These are phyloP conservation scores for Achaetomiella virescens DNA, from an alignment of 495 filamentous ascomycete species.

Conservation along the genomic window DNA sequence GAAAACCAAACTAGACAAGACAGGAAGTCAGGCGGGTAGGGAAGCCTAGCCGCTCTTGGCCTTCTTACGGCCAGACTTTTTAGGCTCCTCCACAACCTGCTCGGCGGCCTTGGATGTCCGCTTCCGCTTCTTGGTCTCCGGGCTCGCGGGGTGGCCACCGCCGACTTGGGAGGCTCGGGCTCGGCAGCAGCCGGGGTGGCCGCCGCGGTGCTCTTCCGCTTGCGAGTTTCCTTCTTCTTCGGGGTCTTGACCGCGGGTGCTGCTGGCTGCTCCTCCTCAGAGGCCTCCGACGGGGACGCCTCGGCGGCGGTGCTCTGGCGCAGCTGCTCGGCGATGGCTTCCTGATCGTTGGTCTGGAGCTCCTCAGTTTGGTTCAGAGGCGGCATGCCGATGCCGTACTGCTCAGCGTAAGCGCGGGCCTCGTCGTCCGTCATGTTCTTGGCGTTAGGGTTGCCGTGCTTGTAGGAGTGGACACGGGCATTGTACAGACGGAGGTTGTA, in stretches of 20 bases:
- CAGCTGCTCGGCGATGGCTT: constrained; percentile 51
- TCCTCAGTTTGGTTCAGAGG: constrained; percentile 42
- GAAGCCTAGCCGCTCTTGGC: constrained; percentile 30
- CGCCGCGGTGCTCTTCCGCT: constrained; percentile 42
- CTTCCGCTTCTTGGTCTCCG: constrained; percentile 63
- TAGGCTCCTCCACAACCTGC: constrained; percentile 41
- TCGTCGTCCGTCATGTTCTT: constrained; percentile 57
- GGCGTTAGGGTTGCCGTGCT: constrained; percentile 56
- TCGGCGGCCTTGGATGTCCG: constrained; percentile 41
- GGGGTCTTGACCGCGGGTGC: constrained; percentile 38
- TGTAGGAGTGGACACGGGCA: constrained; percentile 66
- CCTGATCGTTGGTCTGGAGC: constrained; percentile 51
- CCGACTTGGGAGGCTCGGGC: constrained; percentile 46
- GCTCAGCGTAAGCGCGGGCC: constrained; percentile 51
- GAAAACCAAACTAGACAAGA: constrained; percentile 7
- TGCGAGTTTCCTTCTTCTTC: constrained; percentile 44
- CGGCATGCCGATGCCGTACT: constrained; percentile 41
- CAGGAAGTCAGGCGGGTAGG: constrained; percentile 10
- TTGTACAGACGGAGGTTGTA: constrained; percentile 72
- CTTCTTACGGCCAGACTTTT: constrained; percentile 51
- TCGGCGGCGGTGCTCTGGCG: constrained; percentile 39
- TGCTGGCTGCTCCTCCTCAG: constrained; percentile 32
- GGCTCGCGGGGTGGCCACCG: constrained; percentile 44
- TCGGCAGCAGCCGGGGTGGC: constrained; percentile 44
- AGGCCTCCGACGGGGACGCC: constrained; percentile 37